Evolutionary conservation across 2,329 filamentous ascomycete genomes (phyloP), one percentile per base, ranked within the genome.

Genomic region (Sclerotiophoma versabilis): DNA sequence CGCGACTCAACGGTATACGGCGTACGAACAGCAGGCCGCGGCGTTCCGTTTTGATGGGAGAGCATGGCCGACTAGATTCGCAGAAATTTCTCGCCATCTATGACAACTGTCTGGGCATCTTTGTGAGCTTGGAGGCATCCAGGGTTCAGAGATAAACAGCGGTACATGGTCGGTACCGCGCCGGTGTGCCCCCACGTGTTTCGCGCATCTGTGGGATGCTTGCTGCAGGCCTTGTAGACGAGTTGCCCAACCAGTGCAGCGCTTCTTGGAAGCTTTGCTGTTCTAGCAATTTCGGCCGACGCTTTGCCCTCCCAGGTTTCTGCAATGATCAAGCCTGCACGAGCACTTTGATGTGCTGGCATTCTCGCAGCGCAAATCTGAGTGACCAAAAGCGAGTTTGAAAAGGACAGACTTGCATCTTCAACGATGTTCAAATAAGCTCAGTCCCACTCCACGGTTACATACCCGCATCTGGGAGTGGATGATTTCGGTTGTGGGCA

Each of bases 361-460:
- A 32, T n/a, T n/a, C 12, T 41, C 12, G 33, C 51, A 25, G 33
- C 33, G 34, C 38, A 14, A 23, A 29, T 11, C 10, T 43, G 33
- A 23, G 38, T 26, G 43, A 37, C 25, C 45, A 30, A 33, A 46
- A 34, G 51, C 45, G 51, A 41, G 20, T 14, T 17, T 30, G 20
- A 25, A 45, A 11, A 45, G 29, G 45, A 41, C 45, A 45, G 38
- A 46, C 33, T 36, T 36, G 30, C 47, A 43, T 42, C 42, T 50
- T 50, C 52, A 38, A 56, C 43, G 54, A 55, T 61, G 66, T 70
- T 53, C 58, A 63, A 68, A 65, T 70, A 70, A 70, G 66, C 66
- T 68, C 66, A 64, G 65, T 66, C 66, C 66, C 65, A 68, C 65
- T 62, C 42, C 61, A 58, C 62, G 62, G 60, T 65, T 65, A 54